These are phyloP conservation scores for Diatrype stigma DNA, from an alignment of 2,329 filamentous ascomycete species.

Conservation along the genomic window DNA sequence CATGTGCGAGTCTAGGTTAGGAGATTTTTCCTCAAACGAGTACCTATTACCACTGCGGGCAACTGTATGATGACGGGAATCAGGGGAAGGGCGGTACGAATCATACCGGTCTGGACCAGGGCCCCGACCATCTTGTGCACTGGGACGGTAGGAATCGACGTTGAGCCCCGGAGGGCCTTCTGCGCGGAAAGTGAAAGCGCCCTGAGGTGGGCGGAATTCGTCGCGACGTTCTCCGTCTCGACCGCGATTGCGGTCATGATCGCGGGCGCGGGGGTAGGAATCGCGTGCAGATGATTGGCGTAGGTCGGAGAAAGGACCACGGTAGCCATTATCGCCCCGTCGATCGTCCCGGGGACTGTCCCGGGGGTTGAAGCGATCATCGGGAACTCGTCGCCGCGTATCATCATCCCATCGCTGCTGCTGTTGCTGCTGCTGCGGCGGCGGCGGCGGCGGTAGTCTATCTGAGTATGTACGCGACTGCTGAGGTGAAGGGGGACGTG, in stretches of 20 bases:
- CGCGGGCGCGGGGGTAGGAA: slow-evolving; percentile 6
- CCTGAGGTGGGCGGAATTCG: slow-evolving; percentile 33
- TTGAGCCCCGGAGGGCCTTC: slow-evolving; percentile 50
- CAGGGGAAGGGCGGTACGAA: slow-evolving; percentile 3
- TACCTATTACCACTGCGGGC: not conserved
- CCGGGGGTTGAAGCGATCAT: not conserved
- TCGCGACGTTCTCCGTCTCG: slow-evolving; percentile 9
- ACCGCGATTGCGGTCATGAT: slow-evolving; percentile 9
- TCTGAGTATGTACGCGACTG: too few species aligned
- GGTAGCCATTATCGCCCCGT: not conserved
- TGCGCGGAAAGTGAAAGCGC: slow-evolving; percentile 54
- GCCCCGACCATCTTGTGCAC: slow-evolving; percentile 8
- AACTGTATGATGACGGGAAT: not conserved
- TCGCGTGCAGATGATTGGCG: slow-evolving; percentile 13
- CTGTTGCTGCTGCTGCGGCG: too few species aligned
- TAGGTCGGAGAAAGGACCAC: slow-evolving; percentile 21
- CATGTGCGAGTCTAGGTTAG: too few species aligned
- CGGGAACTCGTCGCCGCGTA: not conserved
- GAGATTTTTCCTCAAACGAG: slow-evolving; percentile 2
- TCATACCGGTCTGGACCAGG: slow-evolving; percentile 7
- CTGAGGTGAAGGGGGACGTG: not conserved
- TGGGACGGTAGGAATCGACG: slow-evolving; percentile 35
- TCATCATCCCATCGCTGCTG: not conserved
- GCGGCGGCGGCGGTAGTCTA: too few species aligned
- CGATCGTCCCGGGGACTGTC: not conserved